These are phyloP conservation scores for Coprinopsis sp. DNA, from an alignment of 768 basidiomycete species.

Conservation along the genomic window DNA sequence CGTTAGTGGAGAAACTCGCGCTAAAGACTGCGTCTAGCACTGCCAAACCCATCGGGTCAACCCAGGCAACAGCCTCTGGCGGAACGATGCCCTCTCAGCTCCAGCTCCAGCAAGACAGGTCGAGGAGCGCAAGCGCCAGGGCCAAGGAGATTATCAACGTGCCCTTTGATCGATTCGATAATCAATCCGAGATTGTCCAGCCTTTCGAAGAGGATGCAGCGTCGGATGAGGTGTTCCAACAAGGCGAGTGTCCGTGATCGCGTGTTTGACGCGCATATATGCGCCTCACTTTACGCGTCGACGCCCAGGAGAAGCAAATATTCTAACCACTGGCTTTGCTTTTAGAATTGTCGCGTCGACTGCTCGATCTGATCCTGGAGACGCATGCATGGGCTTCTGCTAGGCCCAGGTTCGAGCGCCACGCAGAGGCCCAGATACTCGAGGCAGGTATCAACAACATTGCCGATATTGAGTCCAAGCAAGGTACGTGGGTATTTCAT, in stretches of 20 bases:
- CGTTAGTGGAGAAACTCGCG: too few species aligned
- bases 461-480: not conserved
- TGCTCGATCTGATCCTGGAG: conserved; percentile 1
- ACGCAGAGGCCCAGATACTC: not conserved
- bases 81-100: too few species aligned
- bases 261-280: not conserved
- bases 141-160: not conserved
- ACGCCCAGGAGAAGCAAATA: too few species aligned
- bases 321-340: not conserved
- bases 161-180: not conserved
- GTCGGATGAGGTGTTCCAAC: not conserved
- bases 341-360: not conserved
- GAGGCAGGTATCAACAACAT: not conserved
- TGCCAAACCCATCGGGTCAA: too few species aligned
- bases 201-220: not conserved
- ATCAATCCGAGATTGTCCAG: not conserved
- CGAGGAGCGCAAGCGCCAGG: too few species aligned
- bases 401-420: not conserved
- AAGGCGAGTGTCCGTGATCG: not conserved
- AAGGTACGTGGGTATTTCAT: not conserved
- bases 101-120: too few species aligned
- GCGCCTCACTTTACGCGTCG: too few species aligned
- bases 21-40: too few species aligned
- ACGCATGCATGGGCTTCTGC: not conserved
- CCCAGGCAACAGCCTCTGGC: too few species aligned